A percentile compares a stretch with the other conserved stretches of the same genome.
Conservation (phyloP, 352 stramenopile genomes). For the Phytophthora melonis region DNA sequence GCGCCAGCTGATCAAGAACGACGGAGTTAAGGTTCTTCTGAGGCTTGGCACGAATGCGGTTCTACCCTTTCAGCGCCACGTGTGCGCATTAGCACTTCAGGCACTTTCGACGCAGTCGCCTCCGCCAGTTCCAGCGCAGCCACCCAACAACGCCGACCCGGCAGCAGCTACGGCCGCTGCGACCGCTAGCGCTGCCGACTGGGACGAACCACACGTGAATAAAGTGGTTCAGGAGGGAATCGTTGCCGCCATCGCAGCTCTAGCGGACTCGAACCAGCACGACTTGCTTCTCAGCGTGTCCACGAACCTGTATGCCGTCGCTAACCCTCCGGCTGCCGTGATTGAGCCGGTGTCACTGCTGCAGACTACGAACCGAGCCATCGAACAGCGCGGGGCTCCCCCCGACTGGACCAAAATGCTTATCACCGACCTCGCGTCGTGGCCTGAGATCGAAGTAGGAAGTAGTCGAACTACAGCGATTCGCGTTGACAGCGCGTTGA, state of each 20-base stretch:
- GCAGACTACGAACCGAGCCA: constrained; percentile 41
- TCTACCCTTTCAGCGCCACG: constrained; percentile 65
- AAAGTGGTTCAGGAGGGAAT: constrained; percentile 81
- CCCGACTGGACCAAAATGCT: constrained; percentile 68
- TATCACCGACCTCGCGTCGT: constrained; percentile 57
- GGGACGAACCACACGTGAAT: constrained; percentile 55
- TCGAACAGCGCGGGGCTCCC: constrained; percentile 56
- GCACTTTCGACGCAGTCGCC: constrained; percentile 55
- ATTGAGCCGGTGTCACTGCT: constrained; percentile 32
- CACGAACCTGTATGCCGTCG: constrained; percentile 34
- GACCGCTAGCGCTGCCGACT: constrained; percentile 21
- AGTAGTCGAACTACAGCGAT: constrained; percentile 25
- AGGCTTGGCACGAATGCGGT: constrained; percentile 53
- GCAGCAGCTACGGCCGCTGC: constrained; percentile 13
- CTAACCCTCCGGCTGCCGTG: constrained; percentile 5
- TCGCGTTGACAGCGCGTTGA: constrained; percentile 28
- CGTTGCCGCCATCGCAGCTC: constrained; percentile 62
- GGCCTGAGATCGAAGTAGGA: constrained; percentile 54
- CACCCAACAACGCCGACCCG: constrained; percentile 29
- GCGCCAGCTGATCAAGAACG: constrained; percentile 75
- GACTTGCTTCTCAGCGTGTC: constrained; percentile 56
- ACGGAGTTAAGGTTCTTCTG: constrained; percentile 80
- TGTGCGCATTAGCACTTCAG: constrained; percentile 73
- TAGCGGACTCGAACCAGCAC: constrained; percentile 70
- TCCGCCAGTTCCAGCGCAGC: constrained; percentile 20